These are phyloP conservation scores for Sporothrix mexicana DNA, from an alignment of 2,329 filamentous ascomycete species.

Conservation along the genomic window DNA sequence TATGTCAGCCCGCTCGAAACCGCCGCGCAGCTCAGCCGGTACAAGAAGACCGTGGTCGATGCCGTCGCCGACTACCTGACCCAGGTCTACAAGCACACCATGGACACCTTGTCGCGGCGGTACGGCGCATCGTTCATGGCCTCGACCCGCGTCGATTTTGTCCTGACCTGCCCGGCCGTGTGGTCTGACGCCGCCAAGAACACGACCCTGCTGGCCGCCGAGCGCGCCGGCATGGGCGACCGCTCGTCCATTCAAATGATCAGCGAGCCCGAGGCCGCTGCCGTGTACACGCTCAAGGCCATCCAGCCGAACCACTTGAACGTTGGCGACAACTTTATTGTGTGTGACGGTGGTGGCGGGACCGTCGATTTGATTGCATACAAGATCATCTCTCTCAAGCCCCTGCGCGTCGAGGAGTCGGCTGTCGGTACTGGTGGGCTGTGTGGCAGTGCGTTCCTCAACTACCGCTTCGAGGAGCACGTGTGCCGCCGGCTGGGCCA, in stretches of 20 bases:
- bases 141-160: slow-evolving; percentile 76
- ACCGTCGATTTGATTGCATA: slow-evolving; percentile 81
- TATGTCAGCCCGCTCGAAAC: slow-evolving; percentile 81
- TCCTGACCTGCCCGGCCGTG: slow-evolving; percentile 80
- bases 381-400: slow-evolving; percentile 75
- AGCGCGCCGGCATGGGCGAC: slow-evolving; percentile 77
- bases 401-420: slow-evolving; percentile 76
- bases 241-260: slow-evolving; percentile 76
- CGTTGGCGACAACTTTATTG: slow-evolving; percentile 69
- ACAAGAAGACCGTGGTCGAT: slow-evolving; percentile 77
- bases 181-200: slow-evolving; percentile 89
- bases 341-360: slow-evolving; percentile 67
- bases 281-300: slow-evolving; percentile 78
- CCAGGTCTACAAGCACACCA: slow-evolving; percentile 76
- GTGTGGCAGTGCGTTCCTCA: slow-evolving; percentile 79
- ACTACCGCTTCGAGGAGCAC: slow-evolving; percentile 81
- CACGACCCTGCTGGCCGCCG: slow-evolving; percentile 77
- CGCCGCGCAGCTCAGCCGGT: slow-evolving; percentile 74
- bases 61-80: slow-evolving; percentile 81
- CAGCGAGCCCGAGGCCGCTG: slow-evolving; percentile 79
- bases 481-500: slow-evolving; percentile 71
- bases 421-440: slow-evolving; percentile 79
- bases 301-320: slow-evolving; percentile 77
- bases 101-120: slow-evolving; percentile 74
- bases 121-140: slow-evolving; percentile 82